Conservation (phyloP, 2,329 filamentous ascomycete genomes). For the Fusarium sp. region DNA sequence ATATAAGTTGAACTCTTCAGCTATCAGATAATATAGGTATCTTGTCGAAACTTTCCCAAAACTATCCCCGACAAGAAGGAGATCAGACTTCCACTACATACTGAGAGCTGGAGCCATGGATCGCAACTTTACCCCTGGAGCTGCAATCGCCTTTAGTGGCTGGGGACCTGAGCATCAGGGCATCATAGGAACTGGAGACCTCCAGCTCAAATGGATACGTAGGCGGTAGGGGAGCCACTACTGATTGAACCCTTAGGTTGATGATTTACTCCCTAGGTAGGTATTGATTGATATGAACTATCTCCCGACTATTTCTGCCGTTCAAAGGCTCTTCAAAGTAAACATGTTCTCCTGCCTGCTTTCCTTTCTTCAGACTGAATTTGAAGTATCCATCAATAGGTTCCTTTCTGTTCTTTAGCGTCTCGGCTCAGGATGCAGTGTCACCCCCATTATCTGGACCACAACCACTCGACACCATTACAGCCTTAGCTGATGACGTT, state of each 20-base stretch:
- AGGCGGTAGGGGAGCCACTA: too few relatives aligned
- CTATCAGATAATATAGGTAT: too few relatives aligned
- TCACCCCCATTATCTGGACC: constrained; percentile 7
- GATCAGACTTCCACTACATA: too few relatives aligned
- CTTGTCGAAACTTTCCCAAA: background rate
- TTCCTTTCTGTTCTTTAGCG: constrained; percentile 9
- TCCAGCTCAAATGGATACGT: too few relatives aligned
- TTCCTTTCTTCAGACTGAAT: background rate
- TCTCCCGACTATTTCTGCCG: too few relatives aligned
- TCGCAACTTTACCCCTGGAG: constrained; percentile 14
- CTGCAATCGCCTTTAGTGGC: constrained; percentile 5
- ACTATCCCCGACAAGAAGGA: too few relatives aligned
- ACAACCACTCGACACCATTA: constrained; percentile 3
- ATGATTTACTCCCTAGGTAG: too few relatives aligned
- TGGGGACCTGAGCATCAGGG: background rate
- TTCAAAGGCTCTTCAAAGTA: too few relatives aligned
- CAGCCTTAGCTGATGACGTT: constrained; percentile 35
- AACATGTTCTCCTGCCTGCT: too few relatives aligned
- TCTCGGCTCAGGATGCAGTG: constrained; percentile 25
- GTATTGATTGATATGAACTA: too few relatives aligned
- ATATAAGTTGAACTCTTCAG: too few relatives aligned
- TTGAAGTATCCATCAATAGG: background rate
- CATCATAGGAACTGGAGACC: background rate
- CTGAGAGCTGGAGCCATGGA: background rate
- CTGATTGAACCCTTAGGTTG: too few relatives aligned